phyloP scores from a whole-genome alignment of 768 basidiomycete species.

The Phylloporus arenicola region DNA sequence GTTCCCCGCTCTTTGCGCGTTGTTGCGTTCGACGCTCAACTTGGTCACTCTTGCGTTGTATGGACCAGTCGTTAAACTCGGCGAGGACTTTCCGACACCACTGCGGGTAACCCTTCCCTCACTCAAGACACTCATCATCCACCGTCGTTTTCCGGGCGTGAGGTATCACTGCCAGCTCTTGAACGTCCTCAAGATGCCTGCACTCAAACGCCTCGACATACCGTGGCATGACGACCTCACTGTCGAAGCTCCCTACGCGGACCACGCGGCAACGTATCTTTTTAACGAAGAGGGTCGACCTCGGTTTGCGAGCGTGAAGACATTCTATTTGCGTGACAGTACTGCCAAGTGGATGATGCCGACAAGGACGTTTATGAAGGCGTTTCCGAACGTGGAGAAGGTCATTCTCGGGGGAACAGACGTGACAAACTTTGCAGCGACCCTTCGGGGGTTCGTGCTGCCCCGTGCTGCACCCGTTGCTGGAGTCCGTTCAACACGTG shows the following conservation, averaged over 20 bases:
- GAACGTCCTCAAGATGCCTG: conserved; percentile 6
- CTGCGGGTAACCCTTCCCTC: conserved; percentile 5
- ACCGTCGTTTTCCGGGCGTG: conserved; percentile 10
- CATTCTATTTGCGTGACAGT: conserved; percentile 12
- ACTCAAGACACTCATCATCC: conserved; percentile 13
- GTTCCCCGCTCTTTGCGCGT: conserved; percentile 9
- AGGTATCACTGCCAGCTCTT: conserved; percentile 15
- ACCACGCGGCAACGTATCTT: conserved; percentile 10
- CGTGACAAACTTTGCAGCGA: conserved; percentile 8
- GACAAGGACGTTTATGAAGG: conserved; percentile 11
- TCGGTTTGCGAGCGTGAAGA: conserved; percentile 8
- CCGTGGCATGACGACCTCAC: conserved; percentile 16
- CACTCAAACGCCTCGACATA: conserved; percentile 12
- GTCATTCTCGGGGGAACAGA: conserved; percentile 13
- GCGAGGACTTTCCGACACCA: conserved; percentile 5
- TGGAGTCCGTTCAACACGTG: background rate
- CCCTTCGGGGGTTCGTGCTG: conserved; percentile 9
- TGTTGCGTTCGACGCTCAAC: conserved; percentile 9
- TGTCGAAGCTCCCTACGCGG: background rate
- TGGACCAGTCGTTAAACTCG: conserved; percentile 12
- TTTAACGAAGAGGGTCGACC: conserved; percentile 8
- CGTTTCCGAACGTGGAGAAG: conserved; percentile 14
- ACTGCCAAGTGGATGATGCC: conserved; percentile 6
- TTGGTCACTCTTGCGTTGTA: conserved; percentile 9
- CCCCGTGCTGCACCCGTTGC: too few species aligned